Base-by-base conservation (phyloP, 345 rosid species). In the Leavenworthia alabamica region DNA sequence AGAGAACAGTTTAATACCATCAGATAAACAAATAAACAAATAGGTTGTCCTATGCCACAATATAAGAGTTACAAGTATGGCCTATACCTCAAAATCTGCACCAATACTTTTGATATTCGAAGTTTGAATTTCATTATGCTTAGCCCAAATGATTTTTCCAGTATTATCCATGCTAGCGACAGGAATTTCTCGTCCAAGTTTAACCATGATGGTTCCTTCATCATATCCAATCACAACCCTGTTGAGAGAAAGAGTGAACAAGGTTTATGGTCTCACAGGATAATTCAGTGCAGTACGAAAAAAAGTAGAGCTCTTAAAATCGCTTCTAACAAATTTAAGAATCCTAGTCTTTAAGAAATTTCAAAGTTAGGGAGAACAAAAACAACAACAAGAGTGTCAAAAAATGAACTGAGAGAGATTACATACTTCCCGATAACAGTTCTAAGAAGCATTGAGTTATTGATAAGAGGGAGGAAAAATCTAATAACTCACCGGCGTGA, bases 171-270 rank as follows among this genome's bases (percentile, higher is more conserved):
- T 94, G 77, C 99, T 94, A 49, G 99, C 96, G 9, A 94, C 96
- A 68, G 99, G 99, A 56, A 81, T 87, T 77, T 94, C 99, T 40
- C 93, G 86, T 50, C 99, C 99, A 42, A 94, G 83, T 85, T 94
- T 94, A 61, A 94, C 95, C 99, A 94, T 94, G 59, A 94, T 90
- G 65, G 93, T 90, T 82, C 99, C 99, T 79, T 94, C 99, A 75
- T 94, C 99, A 79, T 90, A 94, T 51, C 99, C 99, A 49, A 94
- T 88, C 67, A 88, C 97, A 70, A 94, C 79, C 70, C 99, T 94
- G 83, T 73, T 10, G 40, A 66, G 28, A 12, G 35, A 48, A 35
- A 70, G 64, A n/a, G 22, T 26, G 37, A 28, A 56, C 17, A 31
- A 67, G 15, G 59, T 43, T 44, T 7, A 56, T 42, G 29, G 49